Percentiles rank a stretch among this genome's conserved stretches.
These are phyloP conservation scores for Colletotrichum costaricense DNA, from an alignment of 2,329 filamentous ascomycete species.

Conservation along the genomic window DNA sequence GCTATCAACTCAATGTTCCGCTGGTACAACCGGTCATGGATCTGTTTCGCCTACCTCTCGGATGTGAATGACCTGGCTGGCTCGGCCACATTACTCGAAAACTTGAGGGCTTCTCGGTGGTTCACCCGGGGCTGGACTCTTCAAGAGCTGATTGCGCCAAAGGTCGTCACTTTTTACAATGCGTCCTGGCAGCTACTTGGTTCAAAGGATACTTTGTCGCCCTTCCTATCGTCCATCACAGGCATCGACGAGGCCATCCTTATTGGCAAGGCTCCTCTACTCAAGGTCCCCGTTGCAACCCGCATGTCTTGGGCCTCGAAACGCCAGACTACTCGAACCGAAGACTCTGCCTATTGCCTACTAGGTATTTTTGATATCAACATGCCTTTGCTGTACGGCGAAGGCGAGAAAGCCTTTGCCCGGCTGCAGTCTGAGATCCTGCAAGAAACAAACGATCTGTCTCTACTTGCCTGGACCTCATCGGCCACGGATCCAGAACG, in stretches of 20 bases:
- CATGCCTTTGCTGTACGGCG: slow-evolving; percentile 42
- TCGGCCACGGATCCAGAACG: not conserved
- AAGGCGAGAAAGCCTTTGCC: slow-evolving; percentile 40
- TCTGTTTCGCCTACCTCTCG: not conserved
- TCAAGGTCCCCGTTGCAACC: slow-evolving; percentile 34
- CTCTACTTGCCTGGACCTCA: slow-evolving; percentile 16
- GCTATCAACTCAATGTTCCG: not conserved
- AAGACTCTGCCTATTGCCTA: slow-evolving; percentile 43
- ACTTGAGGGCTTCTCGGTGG: not conserved
- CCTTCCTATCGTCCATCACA: not conserved
- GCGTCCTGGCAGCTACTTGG: not conserved
- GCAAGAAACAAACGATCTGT: slow-evolving; percentile 8
- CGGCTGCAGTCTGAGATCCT: slow-evolving; percentile 34
- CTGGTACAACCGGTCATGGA: not conserved
- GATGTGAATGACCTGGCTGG: not conserved
- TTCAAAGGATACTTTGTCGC: not conserved
- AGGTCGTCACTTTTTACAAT: not conserved
- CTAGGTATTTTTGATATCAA: slow-evolving; percentile 42
- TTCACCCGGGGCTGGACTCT: slow-evolving; percentile 5
- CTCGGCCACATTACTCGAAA: not conserved
- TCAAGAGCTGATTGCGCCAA: not conserved
- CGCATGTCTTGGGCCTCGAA: slow-evolving; percentile 43
- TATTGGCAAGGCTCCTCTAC: not conserved
- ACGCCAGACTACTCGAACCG: slow-evolving; percentile 36
- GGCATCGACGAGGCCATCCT: not conserved